Evolutionary conservation across 2,329 filamentous ascomycete species (phyloP), one percentile per base, ranked within the genome.

Genomic region (Fusarium pininemorale): DNA sequence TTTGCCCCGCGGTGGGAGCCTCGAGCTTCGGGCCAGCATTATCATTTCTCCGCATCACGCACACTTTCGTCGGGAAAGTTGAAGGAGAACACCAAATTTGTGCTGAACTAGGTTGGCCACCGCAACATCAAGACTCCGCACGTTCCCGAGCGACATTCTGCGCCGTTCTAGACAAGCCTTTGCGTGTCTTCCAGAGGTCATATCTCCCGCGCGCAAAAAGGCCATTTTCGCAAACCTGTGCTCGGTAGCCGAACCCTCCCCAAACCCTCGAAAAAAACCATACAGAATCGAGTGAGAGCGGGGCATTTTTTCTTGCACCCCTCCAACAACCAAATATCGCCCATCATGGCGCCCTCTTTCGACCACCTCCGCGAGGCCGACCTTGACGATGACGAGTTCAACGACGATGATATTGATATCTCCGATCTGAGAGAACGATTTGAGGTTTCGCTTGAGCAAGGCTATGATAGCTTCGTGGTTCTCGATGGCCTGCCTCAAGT

Each of bases 401-500:
- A 98, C 82, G 93, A 96, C 85, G 93, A 95, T 81, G 95, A 98
- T 83, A 93, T 98, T 84, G 96, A 98, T 83, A 94, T 97, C 83
- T 96, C 94, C 78, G 96, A 99, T 85, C 89, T 99, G 77, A 90
- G 92, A 83, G 95, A 97, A 83, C 94, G 97, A 84, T 98, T 95
- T 83, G 95, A 98, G 85, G 95, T 98, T 73, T 94, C 96, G 82
- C 89, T 98, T 75, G 96, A 99, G 83, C 94, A 97, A 84, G 96
- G 96, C 67, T 93, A 98, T 79, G 96, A 99, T 83, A 93, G 95
- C 74, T 99, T 99, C 81, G 93, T 99, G 75, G 95, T 98, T 72
- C 90, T 98, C 82, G 96, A 99, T 84, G 96, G 96, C 76, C 90
- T 99, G 48, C 96, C 96, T 75, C 87, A 93, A 74, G 96, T 99